Evolutionary conservation across 805 yeast species (phyloP).

Genomic region (Isabelozyma pseudorhagii): DNA sequence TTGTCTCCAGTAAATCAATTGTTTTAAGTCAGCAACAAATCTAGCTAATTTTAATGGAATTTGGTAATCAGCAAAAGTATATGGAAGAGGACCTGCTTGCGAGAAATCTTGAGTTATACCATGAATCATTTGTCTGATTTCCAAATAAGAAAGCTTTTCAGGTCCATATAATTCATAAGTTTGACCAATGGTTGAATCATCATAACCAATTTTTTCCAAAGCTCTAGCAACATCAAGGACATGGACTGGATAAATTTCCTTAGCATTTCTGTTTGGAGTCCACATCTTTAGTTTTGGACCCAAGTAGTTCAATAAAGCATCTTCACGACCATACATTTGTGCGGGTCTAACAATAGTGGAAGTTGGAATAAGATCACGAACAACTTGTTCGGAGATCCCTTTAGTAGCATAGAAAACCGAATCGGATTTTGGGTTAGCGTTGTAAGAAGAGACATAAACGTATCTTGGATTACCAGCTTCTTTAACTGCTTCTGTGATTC

Average conservation of each 20-base stretch:
- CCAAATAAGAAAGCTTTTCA: slow-evolving; percentile 57
- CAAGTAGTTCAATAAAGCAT: slow-evolving; percentile 60
- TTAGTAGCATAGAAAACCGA: slow-evolving; percentile 77
- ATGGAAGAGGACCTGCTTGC: slow-evolving; percentile 43
- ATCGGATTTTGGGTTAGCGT: slow-evolving; percentile 64
- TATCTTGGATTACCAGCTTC: slow-evolving; percentile 71
- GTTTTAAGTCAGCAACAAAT: slow-evolving; percentile 42
- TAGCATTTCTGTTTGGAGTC: slow-evolving; percentile 63
- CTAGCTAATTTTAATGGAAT: slow-evolving; percentile 46
- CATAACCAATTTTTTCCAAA: slow-evolving; percentile 73
- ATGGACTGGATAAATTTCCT: slow-evolving; percentile 68
- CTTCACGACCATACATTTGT: slow-evolving; percentile 75
- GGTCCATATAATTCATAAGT: slow-evolving; percentile 73
- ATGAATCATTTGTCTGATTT: slow-evolving; percentile 69
- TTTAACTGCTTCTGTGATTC: slow-evolving; percentile 71
- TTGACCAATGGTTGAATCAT: slow-evolving; percentile 76
- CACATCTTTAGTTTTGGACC: slow-evolving; percentile 56
- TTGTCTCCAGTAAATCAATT: slow-evolving; percentile 42
- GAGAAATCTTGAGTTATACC: slow-evolving; percentile 52
- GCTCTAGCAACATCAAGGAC: slow-evolving; percentile 76
- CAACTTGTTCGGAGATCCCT: slow-evolving; percentile 73
- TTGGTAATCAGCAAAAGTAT: slow-evolving; percentile 39
- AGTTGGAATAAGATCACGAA: slow-evolving; percentile 63
- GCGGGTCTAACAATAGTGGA: slow-evolving; percentile 85
- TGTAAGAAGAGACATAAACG: slow-evolving; percentile 76